phyloP scores from a whole-genome alignment of 2,329 filamentous ascomycete genomes.

The Sarocladium kiliense region DNA sequence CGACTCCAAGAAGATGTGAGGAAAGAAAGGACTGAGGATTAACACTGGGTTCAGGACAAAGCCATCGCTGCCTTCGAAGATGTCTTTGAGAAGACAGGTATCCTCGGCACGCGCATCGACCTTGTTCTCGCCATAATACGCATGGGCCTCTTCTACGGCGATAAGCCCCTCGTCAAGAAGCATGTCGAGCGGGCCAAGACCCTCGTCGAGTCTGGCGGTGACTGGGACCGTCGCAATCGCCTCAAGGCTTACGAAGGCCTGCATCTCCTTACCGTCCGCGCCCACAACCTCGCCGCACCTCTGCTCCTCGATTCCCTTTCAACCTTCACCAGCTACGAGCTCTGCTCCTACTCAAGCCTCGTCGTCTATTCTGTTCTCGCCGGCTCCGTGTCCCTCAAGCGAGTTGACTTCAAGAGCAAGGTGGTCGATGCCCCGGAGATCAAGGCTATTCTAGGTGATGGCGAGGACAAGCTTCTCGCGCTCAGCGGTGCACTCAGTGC shows the following conservation, averaged over 20 bases:
- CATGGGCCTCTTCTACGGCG: constrained; percentile 91
- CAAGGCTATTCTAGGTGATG: constrained; percentile 89
- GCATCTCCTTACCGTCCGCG: constrained; percentile 85
- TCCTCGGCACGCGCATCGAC: constrained; percentile 95
- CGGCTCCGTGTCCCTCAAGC: constrained; percentile 88
- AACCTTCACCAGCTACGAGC: constrained; percentile 97
- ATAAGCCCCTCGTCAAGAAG: constrained; percentile 89
- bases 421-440: constrained; percentile 98
- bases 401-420: constrained; percentile 98
- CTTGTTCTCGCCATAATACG: constrained; percentile 94
- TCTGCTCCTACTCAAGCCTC: constrained; percentile 92
- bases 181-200: constrained; percentile 84
- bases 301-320: constrained; percentile 94
- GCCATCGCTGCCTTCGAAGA: constrained; percentile 88
- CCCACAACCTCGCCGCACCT: constrained; percentile 83
- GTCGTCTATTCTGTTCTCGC: constrained; percentile 95
- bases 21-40: constrained; percentile 10
- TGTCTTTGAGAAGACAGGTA: constrained; percentile 94
- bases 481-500: constrained; percentile 76
- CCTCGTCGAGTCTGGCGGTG: constrained; percentile 89
- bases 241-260: constrained; percentile 98
- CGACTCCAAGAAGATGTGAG: not conserved
- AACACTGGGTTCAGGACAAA: constrained; percentile 63
- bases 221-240: constrained; percentile 97
- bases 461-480: constrained; percentile 80